Percentiles rank a stretch among this genome's conserved stretches.
Evolutionary conservation across 1,139 yeast genomes (phyloP).

Genomic region (Debaryomycetaceae sp.): DNA sequence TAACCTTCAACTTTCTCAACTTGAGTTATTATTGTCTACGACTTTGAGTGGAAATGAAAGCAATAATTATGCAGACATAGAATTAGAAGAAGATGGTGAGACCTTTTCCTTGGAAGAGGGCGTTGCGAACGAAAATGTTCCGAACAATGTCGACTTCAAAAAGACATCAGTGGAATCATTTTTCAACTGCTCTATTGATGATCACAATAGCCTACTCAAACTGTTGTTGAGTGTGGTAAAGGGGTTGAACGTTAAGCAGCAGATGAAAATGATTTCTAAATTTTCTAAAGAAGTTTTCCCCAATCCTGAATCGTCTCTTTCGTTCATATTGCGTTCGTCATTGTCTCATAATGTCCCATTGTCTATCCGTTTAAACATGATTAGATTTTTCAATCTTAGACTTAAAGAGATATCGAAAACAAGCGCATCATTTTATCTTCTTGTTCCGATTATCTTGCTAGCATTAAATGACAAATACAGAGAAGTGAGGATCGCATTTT

Average conservation of each 20-base stretch:
- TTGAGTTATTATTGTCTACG: conserved; percentile 69
- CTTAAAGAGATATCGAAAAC: conserved; percentile 28
- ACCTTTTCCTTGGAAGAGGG: not conserved
- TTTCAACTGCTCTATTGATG: conserved; percentile 37
- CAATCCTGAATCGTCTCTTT: conserved; percentile 36
- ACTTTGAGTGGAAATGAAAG: conserved; percentile 38
- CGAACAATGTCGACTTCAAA: conserved; percentile 14
- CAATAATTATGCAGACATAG: conserved; percentile 18
- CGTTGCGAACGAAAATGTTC: conserved; percentile 1
- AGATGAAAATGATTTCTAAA: conserved; percentile 14
- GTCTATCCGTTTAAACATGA: conserved; percentile 48
- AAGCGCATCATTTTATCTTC: conserved; percentile 23
- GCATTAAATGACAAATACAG: conserved; percentile 32
- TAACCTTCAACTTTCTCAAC: conserved; percentile 42
- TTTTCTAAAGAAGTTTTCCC: conserved; percentile 23
- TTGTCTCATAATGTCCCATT: conserved; percentile 58
- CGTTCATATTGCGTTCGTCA: conserved; percentile 58
- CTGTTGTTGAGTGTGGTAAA: conserved; percentile 30
- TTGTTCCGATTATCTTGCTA: conserved; percentile 35
- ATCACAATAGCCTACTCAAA: conserved; percentile 41
- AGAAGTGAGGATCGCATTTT: conserved; percentile 25
- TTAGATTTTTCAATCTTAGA: conserved; percentile 34
- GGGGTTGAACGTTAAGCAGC: conserved; percentile 18
- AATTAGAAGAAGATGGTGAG: conserved; percentile 12
- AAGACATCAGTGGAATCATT: conserved; percentile 32